Percentiles rank a stretch among this genome's conserved stretches.
phyloP scores from a whole-genome alignment of 352 stramenopile species.

The Phytophthora fragariaefolia region DNA sequence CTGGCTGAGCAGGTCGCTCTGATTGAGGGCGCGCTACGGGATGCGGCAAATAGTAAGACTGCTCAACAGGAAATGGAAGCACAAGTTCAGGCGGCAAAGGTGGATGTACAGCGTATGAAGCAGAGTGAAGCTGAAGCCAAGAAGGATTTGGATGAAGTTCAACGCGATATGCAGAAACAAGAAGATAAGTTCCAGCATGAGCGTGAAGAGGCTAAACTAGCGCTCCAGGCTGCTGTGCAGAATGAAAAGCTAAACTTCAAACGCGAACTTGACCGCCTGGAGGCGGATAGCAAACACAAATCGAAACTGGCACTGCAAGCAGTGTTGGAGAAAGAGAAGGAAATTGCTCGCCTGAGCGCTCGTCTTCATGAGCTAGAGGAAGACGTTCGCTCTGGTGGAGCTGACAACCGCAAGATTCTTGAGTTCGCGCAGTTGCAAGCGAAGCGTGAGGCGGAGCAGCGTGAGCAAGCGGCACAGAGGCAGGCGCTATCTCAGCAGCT shows the following conservation, averaged over 20 bases:
- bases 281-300: constrained; percentile 85
- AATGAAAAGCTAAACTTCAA: constrained; percentile 49
- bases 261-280: constrained; percentile 68
- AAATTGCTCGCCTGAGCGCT: constrained; percentile 63
- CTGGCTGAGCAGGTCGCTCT: constrained; percentile 79
- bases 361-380: constrained; percentile 79
- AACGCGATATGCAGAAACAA: constrained; percentile 49
- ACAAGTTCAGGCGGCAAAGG: constrained; percentile 63
- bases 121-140: constrained; percentile 27
- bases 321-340: constrained; percentile 80
- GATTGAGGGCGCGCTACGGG: constrained; percentile 72
- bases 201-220: constrained; percentile 38
- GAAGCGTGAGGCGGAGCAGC: constrained; percentile 74
- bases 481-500: constrained; percentile 57
- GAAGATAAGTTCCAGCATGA: constrained; percentile 38
- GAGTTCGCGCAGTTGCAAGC: constrained; percentile 88
- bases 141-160: constrained; percentile 61
- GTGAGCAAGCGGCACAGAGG: constrained; percentile 61
- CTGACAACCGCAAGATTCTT: constrained; percentile 89
- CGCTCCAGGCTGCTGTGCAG: constrained; percentile 51
- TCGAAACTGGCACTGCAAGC: constrained; percentile 85
- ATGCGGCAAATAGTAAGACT: constrained; percentile 54
- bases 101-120: constrained; percentile 60
- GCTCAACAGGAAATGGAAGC: constrained; percentile 53
- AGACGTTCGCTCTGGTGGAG: constrained; percentile 83